phyloP scores from a whole-genome alignment of 176 grass and related monocot genomes.

The Sorghum bicolor region DNA sequence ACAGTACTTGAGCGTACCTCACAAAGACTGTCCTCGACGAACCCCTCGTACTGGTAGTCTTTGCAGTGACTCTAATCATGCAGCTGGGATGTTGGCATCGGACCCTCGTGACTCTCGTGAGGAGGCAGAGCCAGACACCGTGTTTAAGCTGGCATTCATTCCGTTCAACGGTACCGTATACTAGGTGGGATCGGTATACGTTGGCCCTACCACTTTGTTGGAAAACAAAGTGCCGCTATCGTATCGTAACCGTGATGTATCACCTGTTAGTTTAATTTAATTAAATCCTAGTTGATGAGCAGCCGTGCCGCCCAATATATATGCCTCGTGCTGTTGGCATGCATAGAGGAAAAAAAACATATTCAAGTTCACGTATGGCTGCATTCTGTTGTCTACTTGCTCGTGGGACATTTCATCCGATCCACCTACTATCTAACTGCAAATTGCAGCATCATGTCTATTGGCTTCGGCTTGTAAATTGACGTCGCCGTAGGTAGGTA shows the following conservation, averaged over 20 bases:
- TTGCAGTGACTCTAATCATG: neutral
- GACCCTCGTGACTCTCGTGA: constrained; percentile 1
- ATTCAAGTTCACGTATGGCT: neutral
- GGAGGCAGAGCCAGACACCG: neutral
- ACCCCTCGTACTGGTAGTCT: neutral
- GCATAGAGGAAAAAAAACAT: no score
- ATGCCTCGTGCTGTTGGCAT: neutral
- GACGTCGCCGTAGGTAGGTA: neutral
- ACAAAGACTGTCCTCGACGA: neutral
- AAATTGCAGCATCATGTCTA: neutral
- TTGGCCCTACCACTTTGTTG: neutral
- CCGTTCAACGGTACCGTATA: no score
- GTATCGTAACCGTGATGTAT: neutral
- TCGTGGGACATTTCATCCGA: neutral
- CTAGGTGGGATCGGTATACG: no score
- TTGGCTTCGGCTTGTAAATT: neutral
- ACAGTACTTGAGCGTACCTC: neutral
- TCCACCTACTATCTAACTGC: neutral
- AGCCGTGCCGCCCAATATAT: neutral
- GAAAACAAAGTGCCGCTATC: neutral
- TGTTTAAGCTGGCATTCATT: constrained; percentile 10
- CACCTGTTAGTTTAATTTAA: neutral
- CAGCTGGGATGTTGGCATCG: neutral
- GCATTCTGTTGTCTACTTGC: neutral
- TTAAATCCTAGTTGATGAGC: neutral